Conservation (phyloP, 257 asterid genomes). For the Apocynum venetum region DNA sequence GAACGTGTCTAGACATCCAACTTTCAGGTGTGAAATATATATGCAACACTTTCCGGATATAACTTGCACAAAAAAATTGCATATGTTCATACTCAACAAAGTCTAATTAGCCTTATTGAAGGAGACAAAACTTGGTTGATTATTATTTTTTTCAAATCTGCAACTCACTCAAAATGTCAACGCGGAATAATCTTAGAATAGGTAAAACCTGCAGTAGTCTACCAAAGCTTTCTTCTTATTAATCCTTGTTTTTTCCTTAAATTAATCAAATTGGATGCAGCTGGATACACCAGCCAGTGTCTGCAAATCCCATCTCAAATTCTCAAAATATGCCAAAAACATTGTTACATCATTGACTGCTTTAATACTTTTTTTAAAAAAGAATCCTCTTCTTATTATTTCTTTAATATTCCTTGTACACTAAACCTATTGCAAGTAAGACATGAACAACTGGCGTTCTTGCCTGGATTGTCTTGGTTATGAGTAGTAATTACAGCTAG, state of each 20-base stretch:
- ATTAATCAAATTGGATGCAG: not conserved
- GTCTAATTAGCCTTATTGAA: not conserved
- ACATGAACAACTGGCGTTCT: not conserved
- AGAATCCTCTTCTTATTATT: not conserved
- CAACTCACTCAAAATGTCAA: constrained; percentile 3
- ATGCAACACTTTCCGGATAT: too few species aligned
- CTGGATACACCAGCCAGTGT: not conserved
- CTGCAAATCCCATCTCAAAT: not conserved
- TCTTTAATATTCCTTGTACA: not conserved
- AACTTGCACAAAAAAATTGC: not conserved
- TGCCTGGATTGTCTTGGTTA: too few species aligned
- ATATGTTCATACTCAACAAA: not conserved
- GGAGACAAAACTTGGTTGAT: not conserved
- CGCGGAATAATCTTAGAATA: constrained; percentile 10
- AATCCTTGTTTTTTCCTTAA: not conserved
- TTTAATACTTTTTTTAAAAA: too few species aligned
- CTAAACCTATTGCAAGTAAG: not conserved
- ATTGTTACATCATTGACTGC: not conserved
- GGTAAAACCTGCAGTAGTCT: not conserved
- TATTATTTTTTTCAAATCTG: not conserved
- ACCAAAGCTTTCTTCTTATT: not conserved
- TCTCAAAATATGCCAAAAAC: not conserved
- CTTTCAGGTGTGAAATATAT: too few species aligned
- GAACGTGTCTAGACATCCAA: too few species aligned
- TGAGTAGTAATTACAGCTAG: too few species aligned